Conservation (phyloP, 352 stramenopile species). For the Globisporangium acanthophoron region DNA sequence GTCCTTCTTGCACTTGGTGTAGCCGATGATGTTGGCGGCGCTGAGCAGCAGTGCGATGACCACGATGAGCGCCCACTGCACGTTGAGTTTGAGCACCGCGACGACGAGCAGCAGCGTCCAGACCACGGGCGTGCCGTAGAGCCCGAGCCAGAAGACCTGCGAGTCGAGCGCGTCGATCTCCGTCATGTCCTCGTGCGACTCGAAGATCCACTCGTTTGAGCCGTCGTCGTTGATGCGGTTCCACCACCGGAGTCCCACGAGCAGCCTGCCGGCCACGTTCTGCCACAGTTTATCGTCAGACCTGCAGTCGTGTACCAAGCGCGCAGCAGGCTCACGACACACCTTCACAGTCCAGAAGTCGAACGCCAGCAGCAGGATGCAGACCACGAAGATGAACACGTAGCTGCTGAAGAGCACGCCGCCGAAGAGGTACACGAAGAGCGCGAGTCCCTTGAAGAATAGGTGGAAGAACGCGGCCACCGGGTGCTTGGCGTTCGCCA, state of each 20-base stretch:
- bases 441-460: conserved; percentile 93
- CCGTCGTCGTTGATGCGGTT: conserved; percentile 95
- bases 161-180: conserved; percentile 87
- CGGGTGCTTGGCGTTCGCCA: conserved; percentile 88
- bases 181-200: conserved; percentile 90
- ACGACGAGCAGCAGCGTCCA: conserved; percentile 92
- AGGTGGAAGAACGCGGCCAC: conserved; percentile 95
- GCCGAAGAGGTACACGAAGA: conserved; percentile 95
- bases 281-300: conserved; percentile 12
- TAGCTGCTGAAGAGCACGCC: conserved; percentile 88
- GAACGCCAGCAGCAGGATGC: conserved; percentile 94
- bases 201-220: conserved; percentile 96
- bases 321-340: conserved; percentile 1
- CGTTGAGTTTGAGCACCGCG: conserved; percentile 90
- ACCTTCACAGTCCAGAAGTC: conserved; percentile 99
- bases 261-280: conserved; percentile 84
- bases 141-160: conserved; percentile 93
- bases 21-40: conserved; percentile 96
- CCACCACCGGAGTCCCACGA: conserved; percentile 97
- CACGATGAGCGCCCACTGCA: conserved; percentile 93
- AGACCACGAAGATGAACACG: conserved; percentile 96
- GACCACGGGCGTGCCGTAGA: conserved; percentile 92
- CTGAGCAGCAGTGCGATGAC: conserved; percentile 91
- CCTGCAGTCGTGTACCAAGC: background rate
- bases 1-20: conserved; percentile 96